Evolutionary conservation across 108 stramenopile species (phyloP).

Genomic region (Skeletonema costatum): DNA sequence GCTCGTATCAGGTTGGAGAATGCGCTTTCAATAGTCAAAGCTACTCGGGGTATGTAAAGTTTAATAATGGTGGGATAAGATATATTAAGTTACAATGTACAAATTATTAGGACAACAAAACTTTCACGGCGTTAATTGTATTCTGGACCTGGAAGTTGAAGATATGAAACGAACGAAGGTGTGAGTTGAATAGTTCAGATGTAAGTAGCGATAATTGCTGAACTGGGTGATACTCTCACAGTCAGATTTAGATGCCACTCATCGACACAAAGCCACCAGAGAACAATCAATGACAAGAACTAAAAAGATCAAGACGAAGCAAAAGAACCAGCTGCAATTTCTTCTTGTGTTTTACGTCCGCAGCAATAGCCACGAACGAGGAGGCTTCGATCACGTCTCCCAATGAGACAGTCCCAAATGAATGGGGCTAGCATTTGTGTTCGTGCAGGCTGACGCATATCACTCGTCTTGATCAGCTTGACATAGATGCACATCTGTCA

Average conservation of each 20-base stretch:
- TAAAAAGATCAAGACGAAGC: constrained; percentile 9
- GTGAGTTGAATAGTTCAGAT: background rate
- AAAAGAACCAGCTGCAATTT: constrained; percentile 14
- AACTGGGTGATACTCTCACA: constrained; percentile 29
- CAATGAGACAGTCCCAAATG: constrained; percentile 52
- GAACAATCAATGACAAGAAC: constrained; percentile 18
- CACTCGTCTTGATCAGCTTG: constrained; percentile 14
- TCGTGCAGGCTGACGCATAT: constrained; percentile 14
- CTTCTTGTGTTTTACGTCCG: constrained; percentile 18
- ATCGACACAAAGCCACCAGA: constrained; percentile 15
- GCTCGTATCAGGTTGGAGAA: background rate
- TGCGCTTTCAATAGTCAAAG: background rate
- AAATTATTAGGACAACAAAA: background rate
- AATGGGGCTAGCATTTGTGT: constrained; percentile 55
- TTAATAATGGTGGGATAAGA: background rate
- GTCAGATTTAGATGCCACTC: constrained; percentile 48
- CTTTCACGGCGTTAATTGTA: background rate
- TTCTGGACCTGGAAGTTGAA: background rate
- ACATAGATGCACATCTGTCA: background rate
- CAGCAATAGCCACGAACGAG: constrained; percentile 6
- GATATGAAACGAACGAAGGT: background rate
- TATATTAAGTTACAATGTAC: background rate
- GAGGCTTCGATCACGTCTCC: constrained; percentile 51
- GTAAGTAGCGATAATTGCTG: constrained; percentile 52
- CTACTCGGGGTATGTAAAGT: background rate